Conservation (phyloP, 2,329 filamentous ascomycete genomes). For the Cercospora sesami region DNA sequence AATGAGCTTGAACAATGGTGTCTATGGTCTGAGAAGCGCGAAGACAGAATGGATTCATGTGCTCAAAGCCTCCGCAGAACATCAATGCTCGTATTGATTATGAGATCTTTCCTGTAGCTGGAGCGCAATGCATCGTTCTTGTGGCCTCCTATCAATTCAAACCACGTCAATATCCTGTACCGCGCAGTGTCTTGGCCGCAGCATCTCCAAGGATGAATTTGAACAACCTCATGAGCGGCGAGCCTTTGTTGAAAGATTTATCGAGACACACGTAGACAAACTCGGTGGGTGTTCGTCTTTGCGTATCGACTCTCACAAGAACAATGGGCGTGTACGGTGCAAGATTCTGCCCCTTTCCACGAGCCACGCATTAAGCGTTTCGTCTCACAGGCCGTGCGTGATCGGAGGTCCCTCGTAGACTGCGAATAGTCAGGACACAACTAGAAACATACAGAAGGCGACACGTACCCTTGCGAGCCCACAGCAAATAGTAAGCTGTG, state of each 20-base stretch:
- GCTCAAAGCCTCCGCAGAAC: not conserved
- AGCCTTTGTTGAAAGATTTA: not conserved
- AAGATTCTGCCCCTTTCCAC: not conserved
- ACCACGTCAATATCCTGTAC: not conserved
- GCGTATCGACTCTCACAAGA: not conserved
- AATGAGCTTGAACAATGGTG: not conserved
- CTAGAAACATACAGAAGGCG: not conserved
- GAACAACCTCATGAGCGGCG: not conserved
- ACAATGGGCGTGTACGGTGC: not conserved
- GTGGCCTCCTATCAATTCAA: not conserved
- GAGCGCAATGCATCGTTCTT: not conserved
- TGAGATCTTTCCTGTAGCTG: not conserved
- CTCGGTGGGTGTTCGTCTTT: not conserved
- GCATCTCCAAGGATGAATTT: not conserved
- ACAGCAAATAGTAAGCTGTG: conserved; percentile 15
- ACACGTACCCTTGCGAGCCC: conserved; percentile 17
- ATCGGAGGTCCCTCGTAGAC: conserved; percentile 9
- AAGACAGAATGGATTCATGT: not conserved
- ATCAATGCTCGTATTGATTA: not conserved
- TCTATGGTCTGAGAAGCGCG: not conserved
- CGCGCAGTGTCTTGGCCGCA: not conserved
- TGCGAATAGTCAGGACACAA: conserved; percentile 1
- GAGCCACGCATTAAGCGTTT: not conserved
- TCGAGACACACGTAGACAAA: no score
- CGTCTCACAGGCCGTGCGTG: not conserved